phyloP scores from a whole-genome alignment of 352 stramenopile genomes.

The Phytophthora palmivora region DNA sequence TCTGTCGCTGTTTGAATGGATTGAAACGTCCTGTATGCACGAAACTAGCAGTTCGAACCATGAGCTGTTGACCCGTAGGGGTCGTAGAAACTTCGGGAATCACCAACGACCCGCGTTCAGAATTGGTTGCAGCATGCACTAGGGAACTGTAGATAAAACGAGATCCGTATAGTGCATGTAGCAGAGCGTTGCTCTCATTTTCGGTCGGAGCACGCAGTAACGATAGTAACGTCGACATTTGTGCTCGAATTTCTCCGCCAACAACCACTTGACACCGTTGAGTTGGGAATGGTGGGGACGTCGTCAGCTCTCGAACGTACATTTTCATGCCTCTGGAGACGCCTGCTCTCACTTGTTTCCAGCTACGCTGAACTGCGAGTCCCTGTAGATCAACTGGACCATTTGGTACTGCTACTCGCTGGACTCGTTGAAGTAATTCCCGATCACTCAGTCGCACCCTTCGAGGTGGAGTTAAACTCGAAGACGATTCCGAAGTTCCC shows the following conservation, averaged over 20 bases:
- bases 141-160: conserved; percentile 46
- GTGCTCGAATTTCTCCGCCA: conserved; percentile 21
- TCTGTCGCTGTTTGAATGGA: conserved; percentile 2
- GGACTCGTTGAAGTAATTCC: conserved; percentile 33
- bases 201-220: conserved; percentile 35
- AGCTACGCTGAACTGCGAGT: conserved; percentile 13
- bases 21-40: background rate
- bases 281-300: conserved; percentile 4
- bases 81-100: background rate
- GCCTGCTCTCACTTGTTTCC: conserved; percentile 23
- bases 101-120: conserved; percentile 12
- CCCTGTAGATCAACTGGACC: conserved; percentile 17
- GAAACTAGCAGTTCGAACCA: conserved; percentile 16
- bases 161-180: conserved; percentile 21
- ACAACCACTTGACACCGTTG: conserved; percentile 29
- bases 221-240: conserved; percentile 16
- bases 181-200: conserved; percentile 36
- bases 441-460: conserved; percentile 31
- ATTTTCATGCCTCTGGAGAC: conserved; percentile 17
- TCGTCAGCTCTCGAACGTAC: conserved; percentile 11
- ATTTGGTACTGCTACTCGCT: conserved; percentile 21
- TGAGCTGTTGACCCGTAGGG: conserved; percentile 22
- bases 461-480: conserved; percentile 5
- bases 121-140: conserved; percentile 20
- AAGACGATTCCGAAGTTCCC: conserved; percentile 18